These are phyloP conservation scores for Hamamelis virginiana DNA, from an alignment of 164 flowering plant species.

Conservation along the genomic window DNA sequence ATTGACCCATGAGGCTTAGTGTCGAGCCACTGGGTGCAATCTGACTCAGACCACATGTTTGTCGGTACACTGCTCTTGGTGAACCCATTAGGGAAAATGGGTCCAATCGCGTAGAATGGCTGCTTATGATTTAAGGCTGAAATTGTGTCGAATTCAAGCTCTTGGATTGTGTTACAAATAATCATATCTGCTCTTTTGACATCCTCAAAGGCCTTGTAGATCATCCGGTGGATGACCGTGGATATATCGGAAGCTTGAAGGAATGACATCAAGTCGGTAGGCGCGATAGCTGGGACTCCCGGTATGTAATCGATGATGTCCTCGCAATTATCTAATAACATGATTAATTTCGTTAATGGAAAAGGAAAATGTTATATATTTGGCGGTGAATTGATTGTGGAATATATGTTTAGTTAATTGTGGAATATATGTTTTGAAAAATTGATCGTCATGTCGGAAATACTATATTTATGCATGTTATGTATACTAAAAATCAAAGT, in stretches of 20 bases:
- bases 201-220: conserved; percentile 43
- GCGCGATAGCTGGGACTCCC: conserved; percentile 42
- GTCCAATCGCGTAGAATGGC: conserved; percentile 54
- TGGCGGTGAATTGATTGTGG: no score
- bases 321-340: conserved; percentile 35
- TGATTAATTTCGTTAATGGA: no score
- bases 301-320: conserved; percentile 59
- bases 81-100: conserved; percentile 34
- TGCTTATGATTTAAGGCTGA: conserved; percentile 30
- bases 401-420: no score
- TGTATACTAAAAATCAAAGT: no score
- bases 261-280: conserved; percentile 45
- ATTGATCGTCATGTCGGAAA: no score
- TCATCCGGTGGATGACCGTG: conserved; percentile 39
- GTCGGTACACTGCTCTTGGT: conserved; percentile 33
- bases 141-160: conserved; percentile 45
- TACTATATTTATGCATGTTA: no score
- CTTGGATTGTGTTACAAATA: conserved; percentile 52
- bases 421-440: no score
- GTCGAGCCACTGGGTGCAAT: conserved; percentile 53
- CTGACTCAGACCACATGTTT: conserved; percentile 57
- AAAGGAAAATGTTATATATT: no score
- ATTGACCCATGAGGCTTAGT: conserved; percentile 47
- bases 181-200: conserved; percentile 42
- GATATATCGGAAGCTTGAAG: conserved; percentile 40